Evolutionary conservation across 345 rosid genomes (phyloP).

Genomic region (Streptanthus diversifolius): DNA sequence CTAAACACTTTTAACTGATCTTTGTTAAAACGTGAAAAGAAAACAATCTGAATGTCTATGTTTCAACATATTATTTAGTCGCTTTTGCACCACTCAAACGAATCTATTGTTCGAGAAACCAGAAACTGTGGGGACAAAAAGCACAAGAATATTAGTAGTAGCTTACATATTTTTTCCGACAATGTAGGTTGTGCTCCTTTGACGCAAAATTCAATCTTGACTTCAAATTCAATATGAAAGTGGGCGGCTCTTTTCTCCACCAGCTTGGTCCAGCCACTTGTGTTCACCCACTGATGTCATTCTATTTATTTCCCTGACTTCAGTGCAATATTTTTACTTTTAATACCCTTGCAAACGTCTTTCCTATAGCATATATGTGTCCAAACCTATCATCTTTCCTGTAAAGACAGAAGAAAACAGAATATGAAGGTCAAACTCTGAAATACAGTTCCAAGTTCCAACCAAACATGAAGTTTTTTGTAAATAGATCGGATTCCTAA

Average conservation of each 20-base stretch:
- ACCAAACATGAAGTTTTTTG: neutral
- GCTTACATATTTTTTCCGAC: slow-evolving; percentile 13
- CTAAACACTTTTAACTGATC: neutral
- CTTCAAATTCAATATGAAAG: neutral
- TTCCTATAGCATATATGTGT: neutral
- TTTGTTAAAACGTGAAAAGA: neutral
- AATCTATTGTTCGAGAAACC: slow-evolving; percentile 4
- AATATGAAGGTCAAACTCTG: slow-evolving; percentile 11
- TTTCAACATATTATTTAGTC: slow-evolving; percentile 6
- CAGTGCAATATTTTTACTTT: neutral
- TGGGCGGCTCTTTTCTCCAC: neutral
- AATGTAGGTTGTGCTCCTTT: slow-evolving; percentile 5
- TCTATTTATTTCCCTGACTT: slow-evolving; percentile 9
- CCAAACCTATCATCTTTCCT: slow-evolving; percentile 4
- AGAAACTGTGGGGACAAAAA: neutral
- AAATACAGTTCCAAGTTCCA: neutral
- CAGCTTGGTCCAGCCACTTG: slow-evolving; percentile 4
- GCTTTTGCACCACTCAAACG: slow-evolving; percentile 10
- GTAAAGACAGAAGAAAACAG: slow-evolving; percentile 4
- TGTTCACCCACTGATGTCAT: neutral
- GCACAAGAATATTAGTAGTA: slow-evolving; percentile 14
- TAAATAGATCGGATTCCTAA: neutral
- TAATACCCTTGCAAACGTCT: neutral
- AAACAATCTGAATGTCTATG: neutral
- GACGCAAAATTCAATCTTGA: slow-evolving; percentile 8